phyloP scores from a whole-genome alignment of 2,329 filamentous ascomycete genomes.

The Verticillium nubilum region DNA sequence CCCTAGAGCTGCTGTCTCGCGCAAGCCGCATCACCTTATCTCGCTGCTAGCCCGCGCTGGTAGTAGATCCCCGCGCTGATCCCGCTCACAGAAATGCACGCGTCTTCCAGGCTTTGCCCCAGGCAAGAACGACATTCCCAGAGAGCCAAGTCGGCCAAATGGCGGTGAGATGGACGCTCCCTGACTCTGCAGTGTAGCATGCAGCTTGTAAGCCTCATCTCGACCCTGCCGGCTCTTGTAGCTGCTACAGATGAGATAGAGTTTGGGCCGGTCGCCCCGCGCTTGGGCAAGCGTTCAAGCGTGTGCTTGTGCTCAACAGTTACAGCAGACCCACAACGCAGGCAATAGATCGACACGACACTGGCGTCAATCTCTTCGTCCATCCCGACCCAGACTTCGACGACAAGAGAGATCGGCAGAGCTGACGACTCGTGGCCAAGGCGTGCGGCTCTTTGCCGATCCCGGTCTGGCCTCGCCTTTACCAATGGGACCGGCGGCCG shows the following conservation, averaged over 20 bases:
- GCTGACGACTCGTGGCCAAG: slow-evolving; percentile 1
- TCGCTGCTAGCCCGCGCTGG: not conserved
- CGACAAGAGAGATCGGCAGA: not conserved
- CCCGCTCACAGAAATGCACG: not conserved
- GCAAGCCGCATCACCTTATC: not conserved
- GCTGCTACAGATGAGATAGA: not conserved
- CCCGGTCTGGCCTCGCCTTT: not conserved
- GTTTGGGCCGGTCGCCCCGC: not conserved
- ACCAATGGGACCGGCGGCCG: not conserved
- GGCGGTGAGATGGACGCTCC: not conserved
- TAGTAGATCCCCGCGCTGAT: not conserved
- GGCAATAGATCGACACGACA: not conserved
- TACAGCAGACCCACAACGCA: not conserved
- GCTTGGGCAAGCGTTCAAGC: not conserved
- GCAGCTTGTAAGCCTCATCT: not conserved
- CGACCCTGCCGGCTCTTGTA: not conserved
- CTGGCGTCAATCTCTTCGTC: not conserved
- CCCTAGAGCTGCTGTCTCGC: not conserved
- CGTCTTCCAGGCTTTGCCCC: not conserved
- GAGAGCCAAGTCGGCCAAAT: not conserved
- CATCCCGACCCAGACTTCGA: not conserved
- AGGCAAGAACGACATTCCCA: not conserved
- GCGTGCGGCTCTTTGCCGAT: slow-evolving; percentile 2
- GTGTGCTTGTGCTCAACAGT: not conserved
- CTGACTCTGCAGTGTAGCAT: not conserved